Percentiles rank a stretch among this genome's conserved stretches.
These are phyloP conservation scores for Aspergillus steynii DNA, from an alignment of 495 filamentous ascomycete genomes.

Conservation along the genomic window DNA sequence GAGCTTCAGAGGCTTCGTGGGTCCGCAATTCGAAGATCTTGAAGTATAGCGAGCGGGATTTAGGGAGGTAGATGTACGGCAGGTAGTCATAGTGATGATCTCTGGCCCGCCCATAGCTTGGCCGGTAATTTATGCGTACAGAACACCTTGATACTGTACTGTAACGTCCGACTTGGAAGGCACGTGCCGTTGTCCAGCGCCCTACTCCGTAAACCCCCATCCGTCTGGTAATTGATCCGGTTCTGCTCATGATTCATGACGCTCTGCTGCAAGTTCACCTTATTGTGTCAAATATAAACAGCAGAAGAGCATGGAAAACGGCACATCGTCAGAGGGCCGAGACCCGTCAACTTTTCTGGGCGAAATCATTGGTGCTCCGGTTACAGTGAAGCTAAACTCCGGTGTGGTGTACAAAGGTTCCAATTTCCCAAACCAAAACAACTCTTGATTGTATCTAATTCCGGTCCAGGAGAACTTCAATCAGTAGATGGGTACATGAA, in stretches of 20 bases:
- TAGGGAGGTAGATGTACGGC: no score
- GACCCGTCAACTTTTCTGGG: slow-evolving; percentile 89
- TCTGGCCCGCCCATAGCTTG: no score
- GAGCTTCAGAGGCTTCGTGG: slow-evolving; percentile 7
- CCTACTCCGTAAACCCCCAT: no score
- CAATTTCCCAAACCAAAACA: not conserved
- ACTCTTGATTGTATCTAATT: slow-evolving; percentile 14
- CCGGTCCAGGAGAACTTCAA: slow-evolving; percentile 74
- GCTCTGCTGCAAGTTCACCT: not conserved
- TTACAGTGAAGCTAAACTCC: slow-evolving; percentile 94
- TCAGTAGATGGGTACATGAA: slow-evolving; percentile 99
- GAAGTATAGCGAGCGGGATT: no score
- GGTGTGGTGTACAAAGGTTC: slow-evolving; percentile 93
- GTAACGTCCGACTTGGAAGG: no score
- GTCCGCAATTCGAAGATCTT: not conserved
- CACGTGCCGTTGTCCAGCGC: not conserved
- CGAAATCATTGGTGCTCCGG: slow-evolving; percentile 88
- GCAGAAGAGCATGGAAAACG: slow-evolving; percentile 68
- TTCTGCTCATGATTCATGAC: not conserved
- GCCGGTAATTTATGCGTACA: no score
- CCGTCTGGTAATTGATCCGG: not conserved
- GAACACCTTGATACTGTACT: no score
- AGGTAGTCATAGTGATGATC: no score
- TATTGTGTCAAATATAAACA: not conserved
- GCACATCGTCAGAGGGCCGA: slow-evolving; percentile 63